Evolutionary conservation across 163 green algal species (phyloP).

Genomic region (Scenedesmus sp.): DNA sequence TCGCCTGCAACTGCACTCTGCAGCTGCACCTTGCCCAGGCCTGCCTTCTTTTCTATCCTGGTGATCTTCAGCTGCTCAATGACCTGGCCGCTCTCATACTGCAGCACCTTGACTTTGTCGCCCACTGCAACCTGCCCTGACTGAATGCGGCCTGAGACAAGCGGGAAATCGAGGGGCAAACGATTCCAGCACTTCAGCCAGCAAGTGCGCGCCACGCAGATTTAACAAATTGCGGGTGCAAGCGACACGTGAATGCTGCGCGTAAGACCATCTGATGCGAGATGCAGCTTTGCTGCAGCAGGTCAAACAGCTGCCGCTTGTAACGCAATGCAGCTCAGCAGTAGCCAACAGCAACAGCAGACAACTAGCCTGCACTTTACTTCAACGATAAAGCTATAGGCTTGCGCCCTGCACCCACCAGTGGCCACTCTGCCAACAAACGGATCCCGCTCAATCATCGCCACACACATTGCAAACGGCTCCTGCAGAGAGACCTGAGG

Average conservation of each 20-base stretch:
- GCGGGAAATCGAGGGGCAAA: neutral
- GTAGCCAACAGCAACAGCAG: neutral
- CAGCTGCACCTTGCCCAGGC: constrained; percentile 57
- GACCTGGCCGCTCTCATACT: constrained; percentile 17
- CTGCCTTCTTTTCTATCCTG: constrained; percentile 49
- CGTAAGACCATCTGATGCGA: too few species aligned
- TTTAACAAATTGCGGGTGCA: too few species aligned
- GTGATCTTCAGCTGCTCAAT: constrained; percentile 47
- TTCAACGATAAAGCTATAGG: neutral
- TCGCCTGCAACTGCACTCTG: constrained; percentile 80
- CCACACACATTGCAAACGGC: constrained; percentile 79
- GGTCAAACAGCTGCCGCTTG: neutral
- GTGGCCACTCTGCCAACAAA: constrained; percentile 80
- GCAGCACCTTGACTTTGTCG: constrained; percentile 65
- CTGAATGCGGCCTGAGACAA: constrained; percentile 64
- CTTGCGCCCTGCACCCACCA: neutral
- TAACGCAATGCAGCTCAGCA: neutral
- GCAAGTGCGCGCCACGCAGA: too few species aligned
- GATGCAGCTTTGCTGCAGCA: neutral
- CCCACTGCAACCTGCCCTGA: constrained; percentile 64
- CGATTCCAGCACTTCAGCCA: too few species aligned
- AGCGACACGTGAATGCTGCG: too few species aligned
- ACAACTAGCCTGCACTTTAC: neutral
- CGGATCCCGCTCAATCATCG: constrained; percentile 83
- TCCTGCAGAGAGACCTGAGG: constrained; percentile 48